Evolutionary conservation across 1,139 yeast genomes (phyloP), one percentile per base, ranked within the genome.

Genomic region (Zhuliangozyma parablackwelliae): DNA sequence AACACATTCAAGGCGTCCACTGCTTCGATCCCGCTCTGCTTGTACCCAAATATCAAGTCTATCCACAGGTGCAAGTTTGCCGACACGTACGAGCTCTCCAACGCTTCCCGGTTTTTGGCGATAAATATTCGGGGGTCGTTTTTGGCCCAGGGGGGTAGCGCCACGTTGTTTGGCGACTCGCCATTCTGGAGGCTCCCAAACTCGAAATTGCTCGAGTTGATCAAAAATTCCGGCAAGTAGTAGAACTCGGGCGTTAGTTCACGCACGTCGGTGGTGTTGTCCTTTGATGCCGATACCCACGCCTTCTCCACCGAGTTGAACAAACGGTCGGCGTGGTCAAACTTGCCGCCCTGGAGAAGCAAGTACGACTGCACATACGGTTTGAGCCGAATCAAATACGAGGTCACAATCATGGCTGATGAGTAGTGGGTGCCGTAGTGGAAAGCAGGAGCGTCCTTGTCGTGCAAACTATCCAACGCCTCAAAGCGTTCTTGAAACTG

Each of bases 401-500:
- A 82, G 0, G 94, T 74, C 2, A 85, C 95, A 50, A 87, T 86
- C 96, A 87, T 87, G 0, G 96, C 95, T 0, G 95, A 85, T 0
- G 95, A 86, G 54, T 87, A 87, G 56, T 87, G 96, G 0, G 96
- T 87, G 3, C 96, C 96, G 52, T 87, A 87, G 56, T 87, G 95
- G 57, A 87, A 87, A 0, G 96, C 84, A 0, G 89, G 88, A 26
- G 71, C 66, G 38, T 78, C 80, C 1, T 61, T 62, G 39, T 69
- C 75, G 20, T 64, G 43, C 10, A 86, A 61, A 42, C 82, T 75
- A 27, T 64, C 70, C 34, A 83, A 55, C 0, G 94, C 89, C 28
- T 80, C 81, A 48, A 69, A 87, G 36, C 96, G 60, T 39, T 85
- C 92, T 35, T 63, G 61, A 49, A 87, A 87, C 48, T 79, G 78